A percentile compares a stretch with the other conserved stretches of the same genome.
These are phyloP conservation scores for Aspergillus aculeatus DNA, from an alignment of 2,329 filamentous ascomycete species.

Conservation along the genomic window DNA sequence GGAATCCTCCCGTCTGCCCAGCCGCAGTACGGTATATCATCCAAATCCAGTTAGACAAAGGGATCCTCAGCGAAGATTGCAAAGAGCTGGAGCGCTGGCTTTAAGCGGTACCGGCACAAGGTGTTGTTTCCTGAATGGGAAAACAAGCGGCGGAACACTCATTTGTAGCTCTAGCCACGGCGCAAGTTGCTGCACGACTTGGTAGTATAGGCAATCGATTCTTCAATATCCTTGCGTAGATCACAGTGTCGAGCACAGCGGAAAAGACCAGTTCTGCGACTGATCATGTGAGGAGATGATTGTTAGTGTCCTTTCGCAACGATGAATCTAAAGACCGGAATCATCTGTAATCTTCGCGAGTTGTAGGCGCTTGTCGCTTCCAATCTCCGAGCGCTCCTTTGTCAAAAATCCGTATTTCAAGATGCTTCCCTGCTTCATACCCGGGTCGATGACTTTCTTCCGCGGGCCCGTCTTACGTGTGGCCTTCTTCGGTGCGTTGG, in stretches of 20 bases:
- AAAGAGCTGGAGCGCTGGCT: no score
- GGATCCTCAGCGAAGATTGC: no score
- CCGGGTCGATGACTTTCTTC: conserved; percentile 41
- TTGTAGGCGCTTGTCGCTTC: conserved; percentile 28
- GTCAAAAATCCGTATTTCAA: conserved; percentile 42
- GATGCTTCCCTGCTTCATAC: conserved; percentile 43
- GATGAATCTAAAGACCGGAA: not conserved
- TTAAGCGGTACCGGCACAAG: no score
- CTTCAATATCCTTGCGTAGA: not conserved
- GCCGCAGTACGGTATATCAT: no score
- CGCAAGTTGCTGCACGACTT: no score
- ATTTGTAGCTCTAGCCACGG: no score
- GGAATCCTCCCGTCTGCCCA: no score
- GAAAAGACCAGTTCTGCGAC: not conserved
- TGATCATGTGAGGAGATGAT: not conserved
- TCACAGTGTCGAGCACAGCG: no score
- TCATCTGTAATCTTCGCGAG: conserved; percentile 29
- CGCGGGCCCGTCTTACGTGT: conserved; percentile 29
- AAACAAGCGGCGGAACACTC: no score
- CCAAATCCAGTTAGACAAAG: no score
- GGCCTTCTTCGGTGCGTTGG: conserved; percentile 27
- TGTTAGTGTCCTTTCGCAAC: not conserved
- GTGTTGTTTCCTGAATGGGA: no score
- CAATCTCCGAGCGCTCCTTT: conserved; percentile 34
- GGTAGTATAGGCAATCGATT: no score